Evolutionary conservation across 2,329 filamentous ascomycete genomes (phyloP), one percentile per base, ranked within the genome.

Genomic region (Alternaria infectoria): DNA sequence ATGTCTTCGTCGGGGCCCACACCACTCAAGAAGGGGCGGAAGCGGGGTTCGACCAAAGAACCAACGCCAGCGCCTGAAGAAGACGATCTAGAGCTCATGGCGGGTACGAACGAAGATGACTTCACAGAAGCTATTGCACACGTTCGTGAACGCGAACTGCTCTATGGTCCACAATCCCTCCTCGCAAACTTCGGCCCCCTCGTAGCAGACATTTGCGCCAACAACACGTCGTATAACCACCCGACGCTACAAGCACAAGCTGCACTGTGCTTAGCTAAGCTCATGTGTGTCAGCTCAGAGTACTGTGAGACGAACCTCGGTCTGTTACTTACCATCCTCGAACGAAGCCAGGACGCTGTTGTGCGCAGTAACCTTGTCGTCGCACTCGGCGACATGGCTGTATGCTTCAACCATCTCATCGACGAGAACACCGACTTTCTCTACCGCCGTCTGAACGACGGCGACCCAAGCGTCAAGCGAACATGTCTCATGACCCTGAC

Each of bases 391-490:
- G 96, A 99, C 77, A 99, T 99, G 96, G 96, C 96, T 0, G 96
- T 99, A 21, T 97, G 94, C 86, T 99, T 99, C 86, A 99, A 99
- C 77, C 96, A 99, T 76, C 88, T 99, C 54, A 97, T 99, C 71
- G 96, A 99, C 76, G 96, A 99, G 82, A 98, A 99, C 80, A 99
- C 96, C 0, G 96, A 99, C 78, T 99, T 98, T 84, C 82, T 99
- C 45, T 99, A 99, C 81, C 90, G 96, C 19, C 90, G 96, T 17
- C 87, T 99, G 8, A 96, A 96, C 15, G 96, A 99, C 75, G 84
- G 88, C 15, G 94, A 97, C 72, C 88, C 89, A 21, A 95, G 91
- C 3, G 96, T 99, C 65, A 99, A 98, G 85, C 90, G 96, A 11
- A 99, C 96, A 0, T 99, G 96, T 80, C 86, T 99, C 21, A 99